phyloP scores from a whole-genome alignment of 2,329 filamentous ascomycete species.

The Fusarium marasasianum region DNA sequence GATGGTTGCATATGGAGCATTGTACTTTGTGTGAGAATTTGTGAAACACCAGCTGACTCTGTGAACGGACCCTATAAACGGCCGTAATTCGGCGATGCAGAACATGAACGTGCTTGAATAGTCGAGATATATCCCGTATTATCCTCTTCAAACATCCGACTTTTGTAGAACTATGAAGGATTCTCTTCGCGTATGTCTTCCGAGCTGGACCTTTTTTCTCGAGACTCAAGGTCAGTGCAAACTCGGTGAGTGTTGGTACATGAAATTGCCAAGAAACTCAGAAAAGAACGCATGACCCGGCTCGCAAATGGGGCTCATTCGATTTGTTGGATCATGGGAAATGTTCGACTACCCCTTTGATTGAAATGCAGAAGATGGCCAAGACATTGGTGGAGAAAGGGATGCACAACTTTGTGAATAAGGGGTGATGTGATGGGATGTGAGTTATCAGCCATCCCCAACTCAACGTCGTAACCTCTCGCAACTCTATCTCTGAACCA shows the following conservation, averaged over 20 bases:
- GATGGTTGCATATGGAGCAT: constrained; percentile 8
- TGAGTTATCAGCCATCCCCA: not conserved
- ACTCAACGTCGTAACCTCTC: not conserved
- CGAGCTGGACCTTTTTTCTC: not conserved
- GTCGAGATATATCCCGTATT: constrained; percentile 19
- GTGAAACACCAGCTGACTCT: constrained; percentile 28
- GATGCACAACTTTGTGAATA: constrained; percentile 3
- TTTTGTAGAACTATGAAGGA: constrained; percentile 1
- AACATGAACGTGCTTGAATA: constrained; percentile 3
- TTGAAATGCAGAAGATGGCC: constrained; percentile 5
- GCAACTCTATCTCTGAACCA: not conserved
- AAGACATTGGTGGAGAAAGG: constrained; percentile 13
- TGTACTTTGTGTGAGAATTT: not conserved
- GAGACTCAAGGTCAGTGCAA: not conserved
- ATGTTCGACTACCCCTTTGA: not conserved
- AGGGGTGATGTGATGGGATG: not conserved
- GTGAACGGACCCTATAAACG: constrained; percentile 25
- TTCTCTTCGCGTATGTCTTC: constrained; percentile 1
- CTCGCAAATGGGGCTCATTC: constrained; percentile 6
- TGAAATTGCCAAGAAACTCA: not conserved
- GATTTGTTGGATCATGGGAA: not conserved
- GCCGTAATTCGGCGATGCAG: constrained; percentile 31
- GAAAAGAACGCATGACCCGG: constrained; percentile 12
- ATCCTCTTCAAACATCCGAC: constrained; percentile 22
- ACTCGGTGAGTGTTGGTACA: not conserved